phyloP scores from a whole-genome alignment of 768 basidiomycete genomes.

The Rhodotorula paludigena region DNA sequence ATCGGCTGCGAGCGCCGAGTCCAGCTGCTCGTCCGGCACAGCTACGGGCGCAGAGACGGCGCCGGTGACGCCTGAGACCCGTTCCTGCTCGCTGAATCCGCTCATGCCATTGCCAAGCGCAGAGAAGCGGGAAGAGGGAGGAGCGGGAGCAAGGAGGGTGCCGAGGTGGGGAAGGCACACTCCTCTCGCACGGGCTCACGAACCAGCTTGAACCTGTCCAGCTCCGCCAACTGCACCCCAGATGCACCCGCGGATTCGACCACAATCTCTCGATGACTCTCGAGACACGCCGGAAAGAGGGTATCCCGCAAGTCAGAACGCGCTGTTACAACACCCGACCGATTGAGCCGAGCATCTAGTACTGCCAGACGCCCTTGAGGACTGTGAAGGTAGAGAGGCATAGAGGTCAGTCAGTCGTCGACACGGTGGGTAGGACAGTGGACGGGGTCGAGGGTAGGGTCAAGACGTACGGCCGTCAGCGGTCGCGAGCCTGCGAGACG shows the following conservation, averaged over 20 bases:
- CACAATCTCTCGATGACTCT: not conserved
- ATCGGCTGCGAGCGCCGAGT: no score
- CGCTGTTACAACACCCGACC: not conserved
- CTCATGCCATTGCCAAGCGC: not conserved
- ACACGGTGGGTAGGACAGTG: not conserved
- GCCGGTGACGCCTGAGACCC: no score
- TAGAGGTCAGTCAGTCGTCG: not conserved
- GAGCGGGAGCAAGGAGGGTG: not conserved
- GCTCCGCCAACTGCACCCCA: no score
- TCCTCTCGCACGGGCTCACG: not conserved
- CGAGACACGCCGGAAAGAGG: not conserved
- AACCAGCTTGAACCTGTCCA: no score
- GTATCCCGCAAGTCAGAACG: not conserved
- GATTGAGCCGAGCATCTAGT: constrained; percentile 49
- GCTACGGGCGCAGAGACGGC: not conserved
- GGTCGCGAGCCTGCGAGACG: constrained; percentile 64
- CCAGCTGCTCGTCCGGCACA: not conserved
- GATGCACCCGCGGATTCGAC: no score
- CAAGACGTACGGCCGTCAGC: constrained; percentile 77
- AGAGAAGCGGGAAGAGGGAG: no score
- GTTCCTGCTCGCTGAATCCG: no score
- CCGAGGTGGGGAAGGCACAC: no score
- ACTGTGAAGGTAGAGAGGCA: constrained; percentile 53
- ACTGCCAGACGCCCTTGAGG: constrained; percentile 92
- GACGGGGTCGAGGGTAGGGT: not conserved